Evolutionary conservation across 2,329 filamentous ascomycete genomes (phyloP).

Genomic region (Sclerotiophoma versabilis): DNA sequence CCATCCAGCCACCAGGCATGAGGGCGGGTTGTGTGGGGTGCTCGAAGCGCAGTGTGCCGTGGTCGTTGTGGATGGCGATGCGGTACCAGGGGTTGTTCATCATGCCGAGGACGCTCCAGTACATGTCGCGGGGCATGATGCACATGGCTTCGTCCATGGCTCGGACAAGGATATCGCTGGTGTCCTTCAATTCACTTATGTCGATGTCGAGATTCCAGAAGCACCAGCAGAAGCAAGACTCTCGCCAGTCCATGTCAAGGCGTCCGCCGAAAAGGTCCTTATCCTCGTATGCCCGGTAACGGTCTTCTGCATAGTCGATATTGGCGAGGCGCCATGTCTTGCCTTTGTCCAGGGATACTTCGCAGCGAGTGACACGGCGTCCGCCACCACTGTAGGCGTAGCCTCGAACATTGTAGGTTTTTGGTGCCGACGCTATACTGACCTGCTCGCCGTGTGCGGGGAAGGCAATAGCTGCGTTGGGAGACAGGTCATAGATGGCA

Average conservation of each 20-base stretch:
- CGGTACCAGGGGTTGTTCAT: constrained; percentile 98
- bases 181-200: constrained; percentile 65
- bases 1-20: constrained; percentile 90
- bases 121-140: constrained; percentile 89
- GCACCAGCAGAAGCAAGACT: constrained; percentile 88
- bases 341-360: constrained; percentile 83
- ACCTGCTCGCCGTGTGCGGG: constrained; percentile 80
- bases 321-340: constrained; percentile 79
- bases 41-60: constrained; percentile 70
- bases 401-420: constrained; percentile 72
- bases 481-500: constrained; percentile 89
- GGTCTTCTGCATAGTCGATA: constrained; percentile 84
- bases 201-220: constrained; percentile 82
- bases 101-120: constrained; percentile 95
- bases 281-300: constrained; percentile 72
- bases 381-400: constrained; percentile 92
- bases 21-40: constrained; percentile 85
- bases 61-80: constrained; percentile 75
- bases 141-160: constrained; percentile 92
- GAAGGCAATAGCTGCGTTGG: constrained; percentile 82
- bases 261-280: constrained; percentile 76
- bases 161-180: constrained; percentile 79
- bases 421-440: constrained; percentile 54
- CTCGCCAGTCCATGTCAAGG: constrained; percentile 81
- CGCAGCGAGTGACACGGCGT: constrained; percentile 80